Conservation (phyloP, 2,329 filamentous ascomycete species). For the Venturia asperata region DNA sequence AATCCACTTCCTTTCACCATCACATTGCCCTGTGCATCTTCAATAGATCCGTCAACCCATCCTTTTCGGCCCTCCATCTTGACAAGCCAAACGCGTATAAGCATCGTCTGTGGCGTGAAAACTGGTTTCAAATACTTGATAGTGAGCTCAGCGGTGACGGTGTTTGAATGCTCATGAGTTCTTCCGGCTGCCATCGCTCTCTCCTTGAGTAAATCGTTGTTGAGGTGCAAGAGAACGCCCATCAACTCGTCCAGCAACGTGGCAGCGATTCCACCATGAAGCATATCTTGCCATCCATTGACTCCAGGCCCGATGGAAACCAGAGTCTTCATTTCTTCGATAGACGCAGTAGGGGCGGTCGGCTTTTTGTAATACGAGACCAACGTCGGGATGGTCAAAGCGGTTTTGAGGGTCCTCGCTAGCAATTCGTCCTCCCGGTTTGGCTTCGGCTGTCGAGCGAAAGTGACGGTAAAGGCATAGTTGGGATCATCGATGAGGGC, state of each 20-base stretch:
- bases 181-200: slow-evolving; percentile 18
- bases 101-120: slow-evolving; percentile 10
- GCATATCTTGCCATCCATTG: slow-evolving; percentile 47
- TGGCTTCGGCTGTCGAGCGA: slow-evolving; percentile 34
- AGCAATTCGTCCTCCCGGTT: slow-evolving; percentile 46
- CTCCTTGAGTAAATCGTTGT: slow-evolving; percentile 16
- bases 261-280: slow-evolving; percentile 53
- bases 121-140: slow-evolving; percentile 10
- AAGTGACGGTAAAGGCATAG: slow-evolving; percentile 34
- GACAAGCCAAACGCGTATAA: not conserved
- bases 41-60: slow-evolving; percentile 12
- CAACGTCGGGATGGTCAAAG: slow-evolving; percentile 43
- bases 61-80: slow-evolving; percentile 11
- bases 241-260: slow-evolving; percentile 54
- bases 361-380: slow-evolving; percentile 28
- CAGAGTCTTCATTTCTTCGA: slow-evolving; percentile 26
- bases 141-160: slow-evolving; percentile 13
- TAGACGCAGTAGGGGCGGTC: not conserved
- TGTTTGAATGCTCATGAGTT: not conserved
- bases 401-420: slow-evolving; percentile 46
- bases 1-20: slow-evolving; percentile 9
- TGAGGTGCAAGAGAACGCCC: slow-evolving; percentile 33
- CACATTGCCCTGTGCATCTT: not conserved
- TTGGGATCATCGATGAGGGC: slow-evolving; percentile 36
- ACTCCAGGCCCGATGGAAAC: slow-evolving; percentile 44